Evolutionary conservation across 1,284 basidiomycete genomes (phyloP), one percentile per base, ranked within the genome.

Genomic region (Pseudozyma tsukubaensis): DNA sequence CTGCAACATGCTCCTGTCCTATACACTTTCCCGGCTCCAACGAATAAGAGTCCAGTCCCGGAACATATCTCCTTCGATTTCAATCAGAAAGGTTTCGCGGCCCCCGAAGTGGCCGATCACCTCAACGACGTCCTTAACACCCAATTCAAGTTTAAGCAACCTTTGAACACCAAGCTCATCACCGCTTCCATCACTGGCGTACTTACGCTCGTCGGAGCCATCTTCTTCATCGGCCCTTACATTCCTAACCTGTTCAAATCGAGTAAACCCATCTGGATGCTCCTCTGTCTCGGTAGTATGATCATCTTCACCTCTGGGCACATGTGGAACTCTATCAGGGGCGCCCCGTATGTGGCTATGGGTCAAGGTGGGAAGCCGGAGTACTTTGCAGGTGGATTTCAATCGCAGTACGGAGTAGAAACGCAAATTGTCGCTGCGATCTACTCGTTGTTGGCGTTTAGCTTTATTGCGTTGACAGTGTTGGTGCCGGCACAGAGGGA

Each of bases 311-410:
- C 70, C 44, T 76, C 77, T 1, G 82, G 82, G 4, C 92, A 91
- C 87, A 99, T 99, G 97, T 99, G 97, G 88, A 94, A 93, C 77
- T 91, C 91, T 72, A 99, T 99, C 80, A 91, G 96, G 71, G 88
- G 88, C 50, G 89, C 89, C 60, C 94, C 94, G 2, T 94, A 90
- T 80, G 87, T 88, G 54, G 90, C 89, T 39, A 73, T 77, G 12
- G 82, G 79, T 4, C 77, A 73, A 0, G 76, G 84, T 34, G 87
- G 90, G 86, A 81, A 90, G 29, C 74, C 91, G 19, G 88, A 88
- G 68, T 95, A 94, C 91, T 92, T 97, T 81, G 92, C 93, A 10
- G 88, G 87, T 10, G 95, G 96, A 1, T 97, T 92, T 86, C 91
- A 92, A 83, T 94, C 91, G 81, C 95, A 98, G 86, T 92, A 90